Base-by-base conservation (phyloP, 495 filamentous ascomycete species). In the Daldinia decipiens region DNA sequence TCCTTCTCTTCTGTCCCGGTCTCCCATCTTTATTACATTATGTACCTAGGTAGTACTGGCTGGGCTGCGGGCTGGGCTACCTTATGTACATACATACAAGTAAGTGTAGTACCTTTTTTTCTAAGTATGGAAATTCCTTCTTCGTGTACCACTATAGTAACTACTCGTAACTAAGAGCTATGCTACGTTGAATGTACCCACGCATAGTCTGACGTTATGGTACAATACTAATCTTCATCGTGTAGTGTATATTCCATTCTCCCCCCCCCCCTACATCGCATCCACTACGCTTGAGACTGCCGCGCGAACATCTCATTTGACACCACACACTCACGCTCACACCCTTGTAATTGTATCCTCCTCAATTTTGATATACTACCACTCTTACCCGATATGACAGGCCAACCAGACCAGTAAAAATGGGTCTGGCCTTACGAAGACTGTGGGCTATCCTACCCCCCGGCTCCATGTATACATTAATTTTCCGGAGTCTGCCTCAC, bases 401-500 rank as follows among this genome's bases (percentile, higher is more conserved):
- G 43, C 36, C 38, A 39, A 60, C 27, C 29, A 55, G 47, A 19
- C 34, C 54, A 60, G 36, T 29, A 68, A 73, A 66, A 61, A 7
- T 65, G 65, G 70, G 70, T 36, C 64, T 17, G 24, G 70, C 62
- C 70, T 63, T 73, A 73, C 62, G 64, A 53, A 26, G 50, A 24
- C 50, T 26, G 27, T 53, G 27, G 26, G 24, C 24, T 53, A 29
- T 53, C 13, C 50, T 15, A 53, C 50, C 50, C 50, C 50, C 50
- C 50, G 50, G 50, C 27, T 29, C 62, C 53, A 52, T 59, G 38
- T 47, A 17, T 56, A 54, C 64, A 57, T 19, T 53, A 69, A 73
- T 74, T 53, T 67, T 74, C 67, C 71, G 57, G 57, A 70, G 45
- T 73, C 66, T 73, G 71, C 71, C 67, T 74, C 65, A 67, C 54